Conservation (phyloP, 495 filamentous ascomycete species). For the Aspergillus sclerotiicarbonarius region DNA sequence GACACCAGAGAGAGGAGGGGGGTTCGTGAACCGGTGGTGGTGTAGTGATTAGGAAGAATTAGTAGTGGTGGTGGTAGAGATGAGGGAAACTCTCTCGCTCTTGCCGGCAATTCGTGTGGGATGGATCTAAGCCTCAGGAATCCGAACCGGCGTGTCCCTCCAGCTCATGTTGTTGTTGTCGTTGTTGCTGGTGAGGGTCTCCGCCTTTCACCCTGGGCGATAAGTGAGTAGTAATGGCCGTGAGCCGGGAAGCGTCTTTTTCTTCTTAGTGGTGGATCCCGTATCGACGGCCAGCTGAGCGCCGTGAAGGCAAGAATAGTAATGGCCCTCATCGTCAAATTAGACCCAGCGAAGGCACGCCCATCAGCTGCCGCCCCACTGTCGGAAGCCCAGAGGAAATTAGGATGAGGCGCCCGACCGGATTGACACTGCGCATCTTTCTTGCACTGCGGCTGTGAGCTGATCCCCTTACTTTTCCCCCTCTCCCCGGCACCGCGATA, state of each 20-base stretch:
- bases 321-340: not conserved
- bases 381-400: constrained; percentile 1
- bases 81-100: not conserved
- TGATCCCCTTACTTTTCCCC: not conserved
- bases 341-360: not conserved
- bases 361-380: not conserved
- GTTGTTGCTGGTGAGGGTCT: not conserved
- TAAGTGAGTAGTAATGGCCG: too few relatives aligned
- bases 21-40: not conserved
- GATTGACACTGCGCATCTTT: not conserved
- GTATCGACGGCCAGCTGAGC: not conserved
- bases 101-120: not conserved
- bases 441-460: not conserved
- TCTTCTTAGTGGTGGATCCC: constrained; percentile 6
- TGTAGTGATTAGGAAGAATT: not conserved
- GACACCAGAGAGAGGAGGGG: constrained; percentile 11
- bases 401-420: not conserved
- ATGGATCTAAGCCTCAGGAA: constrained; percentile 1
- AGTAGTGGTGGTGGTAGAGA: not conserved
- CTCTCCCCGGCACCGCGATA: not conserved
- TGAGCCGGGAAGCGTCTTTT: too few relatives aligned
- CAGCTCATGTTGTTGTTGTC: not conserved
- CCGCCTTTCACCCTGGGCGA: constrained; percentile 4
- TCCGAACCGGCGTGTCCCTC: not conserved
- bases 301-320: not conserved